Conservation (phyloP, 441 rosid genomes). For the Pelargonium fulgidum region DNA sequence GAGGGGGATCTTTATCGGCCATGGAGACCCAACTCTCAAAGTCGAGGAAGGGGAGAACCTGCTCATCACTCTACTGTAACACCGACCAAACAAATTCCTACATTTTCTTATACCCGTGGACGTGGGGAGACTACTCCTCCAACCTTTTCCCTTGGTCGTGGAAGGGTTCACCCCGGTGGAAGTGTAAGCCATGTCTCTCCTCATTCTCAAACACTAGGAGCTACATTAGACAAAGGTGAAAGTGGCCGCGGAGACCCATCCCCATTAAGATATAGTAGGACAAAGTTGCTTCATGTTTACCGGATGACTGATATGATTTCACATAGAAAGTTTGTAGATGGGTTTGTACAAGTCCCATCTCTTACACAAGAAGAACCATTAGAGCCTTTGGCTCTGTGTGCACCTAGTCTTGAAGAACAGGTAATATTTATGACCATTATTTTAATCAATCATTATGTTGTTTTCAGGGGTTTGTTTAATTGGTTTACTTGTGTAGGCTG, state of each 20-base stretch:
- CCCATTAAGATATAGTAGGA: conserved; percentile 64
- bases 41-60: conserved; percentile 73
- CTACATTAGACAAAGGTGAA: conserved; percentile 46
- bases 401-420: conserved; percentile 73
- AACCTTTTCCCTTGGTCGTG: conserved; percentile 59
- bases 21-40: conserved; percentile 74
- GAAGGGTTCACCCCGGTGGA: conserved; percentile 51
- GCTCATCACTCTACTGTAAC: conserved; percentile 47
- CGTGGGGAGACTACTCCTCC: conserved; percentile 54
- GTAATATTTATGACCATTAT: conserved; percentile 26
- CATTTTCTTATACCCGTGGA: conserved; percentile 62
- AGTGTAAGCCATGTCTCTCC: conserved; percentile 33
- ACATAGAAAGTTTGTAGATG: conserved; percentile 38
- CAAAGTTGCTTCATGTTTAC: conserved; percentile 66
- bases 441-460: conserved; percentile 17
- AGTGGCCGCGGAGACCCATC: conserved; percentile 40
- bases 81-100: conserved; percentile 57
- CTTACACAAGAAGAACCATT: conserved; percentile 58
- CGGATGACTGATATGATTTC: conserved; percentile 52
- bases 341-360: conserved; percentile 62
- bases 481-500: conserved; percentile 37
- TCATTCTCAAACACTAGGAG: conserved; percentile 43
- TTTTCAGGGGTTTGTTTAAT: conserved; percentile 21
- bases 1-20: conserved; percentile 75
- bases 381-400: conserved; percentile 77